Evolutionary conservation across 352 stramenopile species (phyloP), one percentile per base, ranked within the genome.

Genomic region (Thalassiosira livingstoniorum): DNA sequence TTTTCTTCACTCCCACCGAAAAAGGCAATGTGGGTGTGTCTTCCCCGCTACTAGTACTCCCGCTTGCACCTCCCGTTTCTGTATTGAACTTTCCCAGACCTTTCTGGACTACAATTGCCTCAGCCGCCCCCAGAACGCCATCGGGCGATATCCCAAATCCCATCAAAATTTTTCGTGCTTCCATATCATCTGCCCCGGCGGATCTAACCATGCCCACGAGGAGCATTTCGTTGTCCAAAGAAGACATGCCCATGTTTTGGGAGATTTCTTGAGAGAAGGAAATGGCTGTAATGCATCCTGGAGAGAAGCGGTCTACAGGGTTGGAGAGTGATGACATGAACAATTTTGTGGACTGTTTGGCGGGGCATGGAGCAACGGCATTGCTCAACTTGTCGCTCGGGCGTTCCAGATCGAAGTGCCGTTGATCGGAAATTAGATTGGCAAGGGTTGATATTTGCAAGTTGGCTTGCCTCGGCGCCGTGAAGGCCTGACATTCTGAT

Each of bases 21-120:
- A 94, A 94, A 10, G 90, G 88, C 2, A 94, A 63, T 51, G 73
- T 34, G 4, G 55, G 53, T 10, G 42, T 32, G 35, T 10, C 31
- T 58, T 51, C 39, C 0, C 21, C 61, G 4, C 23, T 39, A 11
- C 55, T 5, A 25, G 37, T 5, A n/a, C n/a, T n/a, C n/a, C n/a
- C n/a, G n/a, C n/a, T n/a, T n/a, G n/a, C n/a, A n/a, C n/a, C n/a
- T n/a, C n/a, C n/a, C n/a, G n/a, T n/a, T n/a, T n/a, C n/a, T n/a
- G n/a, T n/a, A n/a, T n/a, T n/a, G n/a, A n/a, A n/a, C 45, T 62
- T 54, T 27, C 31, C 66, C 45, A 78, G 7, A 58, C 39, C 53
- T 37, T 77, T 81, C 35, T 70, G 65, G 23, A 58, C 61, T 0
- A 81, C 0, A 25, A 87, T 57, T 0, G 32, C 27, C 43, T 70